Percentiles rank a stretch among this genome's conserved stretches.
These are phyloP conservation scores for Boletus rufocinnamomeus DNA, from an alignment of 768 basidiomycete species.

Conservation along the genomic window DNA sequence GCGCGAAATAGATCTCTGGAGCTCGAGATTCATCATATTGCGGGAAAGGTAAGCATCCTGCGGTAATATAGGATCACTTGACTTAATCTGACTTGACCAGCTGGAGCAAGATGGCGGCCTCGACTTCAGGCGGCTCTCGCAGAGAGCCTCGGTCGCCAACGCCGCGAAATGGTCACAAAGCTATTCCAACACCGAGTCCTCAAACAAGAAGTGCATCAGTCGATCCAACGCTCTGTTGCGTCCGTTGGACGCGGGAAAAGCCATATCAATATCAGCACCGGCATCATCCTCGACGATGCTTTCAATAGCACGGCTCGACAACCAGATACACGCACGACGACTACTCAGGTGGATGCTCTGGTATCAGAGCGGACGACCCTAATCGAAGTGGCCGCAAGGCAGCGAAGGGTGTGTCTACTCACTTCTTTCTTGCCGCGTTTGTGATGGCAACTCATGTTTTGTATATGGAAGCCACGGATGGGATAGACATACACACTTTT, in stretches of 20 bases:
- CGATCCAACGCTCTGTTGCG: slow-evolving; percentile 16
- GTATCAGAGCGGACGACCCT: slow-evolving; percentile 39
- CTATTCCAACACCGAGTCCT: slow-evolving; percentile 1
- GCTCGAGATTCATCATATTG: slow-evolving; percentile 43
- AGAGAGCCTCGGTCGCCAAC: background rate
- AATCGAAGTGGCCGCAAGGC: slow-evolving; percentile 23
- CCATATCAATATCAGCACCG: background rate
- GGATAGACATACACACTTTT: slow-evolving; percentile 20
- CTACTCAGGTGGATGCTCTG: slow-evolving; percentile 39
- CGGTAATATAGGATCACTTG: background rate
- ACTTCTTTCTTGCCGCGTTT: background rate
- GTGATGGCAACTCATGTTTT: background rate
- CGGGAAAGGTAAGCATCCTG: slow-evolving; percentile 35
- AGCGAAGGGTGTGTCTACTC: slow-evolving; percentile 25
- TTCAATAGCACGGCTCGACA: slow-evolving; percentile 36
- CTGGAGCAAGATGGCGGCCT: slow-evolving; percentile 20
- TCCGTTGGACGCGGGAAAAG: background rate
- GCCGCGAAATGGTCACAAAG: background rate
- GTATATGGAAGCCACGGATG: slow-evolving; percentile 17
- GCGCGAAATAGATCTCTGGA: slow-evolving; percentile 47
- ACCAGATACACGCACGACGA: slow-evolving; percentile 39
- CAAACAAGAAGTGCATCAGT: slow-evolving; percentile 27
- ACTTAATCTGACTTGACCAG: slow-evolving; percentile 12
- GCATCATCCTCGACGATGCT: slow-evolving; percentile 12
- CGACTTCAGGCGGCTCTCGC: slow-evolving; percentile 1